Evolutionary conservation across 345 rosid species (phyloP).

Genomic region (Raphanus raphanistrum): DNA sequence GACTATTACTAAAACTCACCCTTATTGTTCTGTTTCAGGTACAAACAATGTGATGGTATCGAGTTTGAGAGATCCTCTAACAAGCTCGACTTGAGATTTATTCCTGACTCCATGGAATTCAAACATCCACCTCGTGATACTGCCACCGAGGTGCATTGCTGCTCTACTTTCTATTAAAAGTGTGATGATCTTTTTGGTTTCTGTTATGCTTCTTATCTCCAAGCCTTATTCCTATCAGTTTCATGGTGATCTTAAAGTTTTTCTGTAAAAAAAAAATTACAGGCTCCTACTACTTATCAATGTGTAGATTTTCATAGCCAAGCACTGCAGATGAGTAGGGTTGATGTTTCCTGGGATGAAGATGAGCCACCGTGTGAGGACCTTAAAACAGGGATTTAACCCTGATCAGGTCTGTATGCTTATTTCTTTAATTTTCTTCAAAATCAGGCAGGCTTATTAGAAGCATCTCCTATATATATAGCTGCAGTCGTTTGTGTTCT

Average conservation of each 20-base stretch:
- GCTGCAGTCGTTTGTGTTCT: neutral
- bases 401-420: constrained; percentile 66
- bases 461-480: neutral
- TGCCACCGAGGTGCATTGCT: constrained; percentile 69
- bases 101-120: constrained; percentile 91
- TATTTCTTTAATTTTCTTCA: neutral
- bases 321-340: constrained; percentile 82
- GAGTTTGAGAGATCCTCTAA: constrained; percentile 93
- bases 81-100: constrained; percentile 87
- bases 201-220: too few relatives aligned
- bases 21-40: constrained; percentile 44
- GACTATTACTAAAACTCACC: neutral
- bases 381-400: constrained; percentile 70
- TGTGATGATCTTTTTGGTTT: constrained; percentile 4
- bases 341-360: constrained; percentile 87
- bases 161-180: neutral
- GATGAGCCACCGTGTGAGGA: constrained; percentile 87
- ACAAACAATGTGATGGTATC: constrained; percentile 77
- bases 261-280: neutral
- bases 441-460: neutral
- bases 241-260: neutral
- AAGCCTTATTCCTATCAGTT: too few relatives aligned
- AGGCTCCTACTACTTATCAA: constrained; percentile 75
- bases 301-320: constrained; percentile 76
- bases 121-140: constrained; percentile 85